Evolutionary conservation across 345 rosid genomes (phyloP).

Genomic region (Arabis alpina): DNA sequence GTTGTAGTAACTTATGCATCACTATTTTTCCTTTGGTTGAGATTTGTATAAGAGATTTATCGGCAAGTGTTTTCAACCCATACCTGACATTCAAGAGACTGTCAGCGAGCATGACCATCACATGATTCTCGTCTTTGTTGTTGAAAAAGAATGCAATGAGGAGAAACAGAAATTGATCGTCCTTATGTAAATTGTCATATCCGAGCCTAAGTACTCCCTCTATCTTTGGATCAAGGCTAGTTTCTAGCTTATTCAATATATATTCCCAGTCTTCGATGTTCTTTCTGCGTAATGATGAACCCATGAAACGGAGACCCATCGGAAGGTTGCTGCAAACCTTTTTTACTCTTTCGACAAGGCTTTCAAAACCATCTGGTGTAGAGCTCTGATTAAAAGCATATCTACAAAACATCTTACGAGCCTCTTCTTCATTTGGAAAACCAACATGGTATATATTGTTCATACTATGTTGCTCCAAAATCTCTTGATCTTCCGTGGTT

Average conservation of each 20-base stretch:
- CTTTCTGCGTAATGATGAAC: conserved; percentile 4
- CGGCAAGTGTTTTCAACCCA: too few relatives aligned
- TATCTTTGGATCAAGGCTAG: conserved; percentile 3
- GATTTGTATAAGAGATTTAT: conserved; percentile 29
- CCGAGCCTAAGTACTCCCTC: too few relatives aligned
- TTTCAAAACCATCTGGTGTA: background rate
- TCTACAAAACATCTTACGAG: background rate
- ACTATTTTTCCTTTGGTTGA: background rate
- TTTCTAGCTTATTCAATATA: background rate
- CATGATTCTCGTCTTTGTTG: background rate
- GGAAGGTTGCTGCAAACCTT: too few relatives aligned
- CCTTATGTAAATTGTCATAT: too few relatives aligned
- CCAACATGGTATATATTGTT: background rate
- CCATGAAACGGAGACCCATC: background rate
- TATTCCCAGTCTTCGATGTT: background rate
- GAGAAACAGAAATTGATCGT: too few relatives aligned
- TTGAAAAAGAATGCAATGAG: too few relatives aligned
- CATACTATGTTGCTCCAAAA: conserved; percentile 6
- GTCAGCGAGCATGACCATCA: background rate
- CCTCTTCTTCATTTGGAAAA: background rate
- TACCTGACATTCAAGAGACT: background rate
- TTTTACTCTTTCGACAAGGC: too few relatives aligned
- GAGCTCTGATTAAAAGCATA: background rate
- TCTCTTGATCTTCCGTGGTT: conserved; percentile 2
- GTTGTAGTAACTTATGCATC: too few relatives aligned